Evolutionary conservation across 306 rosid genomes (phyloP), one percentile per base, ranked within the genome.

Genomic region (Vachellia collinsii): DNA sequence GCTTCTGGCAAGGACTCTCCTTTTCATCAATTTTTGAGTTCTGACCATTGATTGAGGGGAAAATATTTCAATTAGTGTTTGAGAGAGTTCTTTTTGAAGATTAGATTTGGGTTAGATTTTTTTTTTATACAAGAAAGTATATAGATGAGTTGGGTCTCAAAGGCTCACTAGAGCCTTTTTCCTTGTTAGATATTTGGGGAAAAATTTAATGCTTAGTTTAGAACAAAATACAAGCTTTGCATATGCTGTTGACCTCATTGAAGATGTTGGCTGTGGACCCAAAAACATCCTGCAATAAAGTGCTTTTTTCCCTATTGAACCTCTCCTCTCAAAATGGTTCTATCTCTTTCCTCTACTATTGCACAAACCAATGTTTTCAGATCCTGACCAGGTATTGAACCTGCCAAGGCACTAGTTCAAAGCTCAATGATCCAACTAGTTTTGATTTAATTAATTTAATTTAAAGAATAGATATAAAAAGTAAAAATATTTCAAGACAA

Each of bases 21-120:
- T 80, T 42, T 65, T 53, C 80, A 78, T 79, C 79, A 84, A 74
- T 66, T 82, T 84, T 76, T 85, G 85, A 83, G 88, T 83, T 88
- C 85, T 80, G 61, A 72, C 79, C 87, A 65, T 77, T 80, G 38
- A 68, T 53, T 74, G 88, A 20, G 81, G 58, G 69, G 75, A 42
- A 76, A 78, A 44, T 78, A 81, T 75, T 86, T 75, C 78, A 84
- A 76, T 86, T 85, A 86, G 91, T 78, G 61, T 41, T 73, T 54
- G 77, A 61, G 84, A 69, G 77, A 74, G 83, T 61, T 22, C 19
- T 67, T 39, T 44, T 29, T 65, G 17, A 59, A n/a, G 20, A 56
- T 10, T 65, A 39, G 58, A 56, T 64, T 14, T 72, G 12, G 17
- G 37, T 38, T 73, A 51, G 67, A 74, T 62, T 72, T 34, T 34